Evolutionary conservation across 1,284 basidiomycete species (phyloP).

Genomic region (Fomitopsis pinicola): DNA sequence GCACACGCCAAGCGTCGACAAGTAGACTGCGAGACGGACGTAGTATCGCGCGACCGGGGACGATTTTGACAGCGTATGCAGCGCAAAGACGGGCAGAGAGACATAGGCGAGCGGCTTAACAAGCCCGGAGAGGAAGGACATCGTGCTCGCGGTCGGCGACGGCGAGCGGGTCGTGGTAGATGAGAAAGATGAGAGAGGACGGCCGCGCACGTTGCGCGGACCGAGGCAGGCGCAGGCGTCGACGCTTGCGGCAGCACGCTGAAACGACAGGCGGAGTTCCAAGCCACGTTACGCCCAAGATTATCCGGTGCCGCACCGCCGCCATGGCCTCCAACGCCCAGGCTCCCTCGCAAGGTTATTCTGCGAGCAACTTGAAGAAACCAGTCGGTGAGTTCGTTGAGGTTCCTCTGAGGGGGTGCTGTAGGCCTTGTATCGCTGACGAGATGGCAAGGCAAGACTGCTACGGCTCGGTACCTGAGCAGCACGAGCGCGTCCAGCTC

Average conservation of each 20-base stretch:
- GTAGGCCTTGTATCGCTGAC: not conserved
- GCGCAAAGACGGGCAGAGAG: conserved; percentile 61
- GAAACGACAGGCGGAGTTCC: conserved; percentile 11
- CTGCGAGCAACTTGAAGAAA: not conserved
- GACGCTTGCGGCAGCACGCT: conserved; percentile 7
- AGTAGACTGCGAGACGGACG: conserved; percentile 70
- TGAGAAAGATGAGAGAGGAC: not conserved
- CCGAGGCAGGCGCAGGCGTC: not conserved
- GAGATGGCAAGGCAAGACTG: conserved; percentile 7
- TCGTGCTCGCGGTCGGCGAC: conserved; percentile 22
- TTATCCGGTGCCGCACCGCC: conserved; percentile 8
- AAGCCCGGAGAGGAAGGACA: conserved; percentile 57
- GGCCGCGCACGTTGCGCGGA: not conserved
- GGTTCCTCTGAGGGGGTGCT: not conserved
- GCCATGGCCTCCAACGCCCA: conserved; percentile 4
- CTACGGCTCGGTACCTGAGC: conserved; percentile 7
- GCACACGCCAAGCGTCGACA: conserved; percentile 70
- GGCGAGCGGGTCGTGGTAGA: not conserved
- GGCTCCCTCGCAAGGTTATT: conserved; percentile 3
- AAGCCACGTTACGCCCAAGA: conserved; percentile 7
- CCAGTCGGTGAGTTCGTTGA: not conserved
- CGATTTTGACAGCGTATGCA: conserved; percentile 51
- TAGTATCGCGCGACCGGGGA: conserved; percentile 66
- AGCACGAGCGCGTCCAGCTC: conserved; percentile 3
- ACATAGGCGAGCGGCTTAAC: conserved; percentile 70